Percentiles rank a stretch among this genome's conserved stretches.
Conservation (phyloP, 768 basidiomycete genomes). For the Solioccasus polychromus region DNA sequence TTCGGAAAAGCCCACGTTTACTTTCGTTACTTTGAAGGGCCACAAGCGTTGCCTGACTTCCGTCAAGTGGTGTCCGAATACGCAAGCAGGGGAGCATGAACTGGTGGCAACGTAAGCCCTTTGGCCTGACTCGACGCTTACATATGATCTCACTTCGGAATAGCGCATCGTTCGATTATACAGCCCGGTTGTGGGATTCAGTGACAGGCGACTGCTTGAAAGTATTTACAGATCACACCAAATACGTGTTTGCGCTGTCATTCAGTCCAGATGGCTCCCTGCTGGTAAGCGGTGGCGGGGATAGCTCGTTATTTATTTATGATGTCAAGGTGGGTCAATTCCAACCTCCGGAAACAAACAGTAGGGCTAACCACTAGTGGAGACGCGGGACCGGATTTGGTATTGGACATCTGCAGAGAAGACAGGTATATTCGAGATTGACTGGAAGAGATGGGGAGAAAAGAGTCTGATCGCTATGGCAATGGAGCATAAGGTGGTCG, state of each 20-base stretch:
- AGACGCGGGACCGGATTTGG: slow-evolving; percentile 51
- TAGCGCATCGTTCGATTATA: slow-evolving; percentile 79
- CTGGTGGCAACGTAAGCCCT: slow-evolving; percentile 66
- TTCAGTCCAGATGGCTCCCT: slow-evolving; percentile 75
- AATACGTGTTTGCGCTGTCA: slow-evolving; percentile 67
- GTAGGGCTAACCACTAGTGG: slow-evolving; percentile 22
- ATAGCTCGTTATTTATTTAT: slow-evolving; percentile 75
- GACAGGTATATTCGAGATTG: slow-evolving; percentile 72
- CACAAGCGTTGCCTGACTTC: slow-evolving; percentile 65
- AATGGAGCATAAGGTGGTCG: slow-evolving; percentile 65
- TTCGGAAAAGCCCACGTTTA: slow-evolving; percentile 20
- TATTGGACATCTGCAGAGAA: slow-evolving; percentile 64
- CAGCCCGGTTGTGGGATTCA: slow-evolving; percentile 81
- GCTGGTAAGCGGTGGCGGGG: slow-evolving; percentile 76
- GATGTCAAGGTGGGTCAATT: slow-evolving; percentile 58
- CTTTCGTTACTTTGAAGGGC: slow-evolving; percentile 48
- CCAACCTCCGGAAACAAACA: background rate
- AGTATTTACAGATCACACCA: slow-evolving; percentile 67
- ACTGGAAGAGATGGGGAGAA: slow-evolving; percentile 59
- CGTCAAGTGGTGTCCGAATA: slow-evolving; percentile 66
- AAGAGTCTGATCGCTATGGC: slow-evolving; percentile 67
- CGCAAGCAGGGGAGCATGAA: slow-evolving; percentile 48
- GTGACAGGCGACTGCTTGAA: slow-evolving; percentile 72
- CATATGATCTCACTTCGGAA: slow-evolving; percentile 2
- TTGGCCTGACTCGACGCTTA: background rate